Base-by-base conservation (phyloP, 768 basidiomycete genomes). In the Sporobolomyces pararoseus region DNA sequence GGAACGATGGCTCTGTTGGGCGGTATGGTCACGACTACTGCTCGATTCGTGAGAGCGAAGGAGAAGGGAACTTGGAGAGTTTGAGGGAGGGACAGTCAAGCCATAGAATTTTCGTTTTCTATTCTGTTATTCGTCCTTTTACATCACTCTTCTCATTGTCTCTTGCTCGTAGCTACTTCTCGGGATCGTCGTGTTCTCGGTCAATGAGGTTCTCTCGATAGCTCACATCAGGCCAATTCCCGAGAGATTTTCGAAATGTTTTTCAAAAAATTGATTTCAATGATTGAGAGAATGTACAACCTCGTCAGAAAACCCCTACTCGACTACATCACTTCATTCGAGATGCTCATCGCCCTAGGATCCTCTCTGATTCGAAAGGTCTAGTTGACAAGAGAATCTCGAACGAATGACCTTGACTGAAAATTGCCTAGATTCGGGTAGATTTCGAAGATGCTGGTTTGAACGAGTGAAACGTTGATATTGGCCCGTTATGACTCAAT, bases 21-120 rank as follows among this genome's bases (percentile, higher is more conserved):
- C 12, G 55, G 50, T 2, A 23, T 35, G 25, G 17, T 63, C 0
- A 58, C 50, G 17, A 17, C 37, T 2, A 9, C 12, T 2, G 68
- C 37, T 0, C 21, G 55, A 17, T 16, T 63, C 31, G 1, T 63
- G 7, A 46, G 39, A 19, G 61, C 61, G 31, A 63, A 31, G n/a
- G 47, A 59, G n/a, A 44, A 29, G 29, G 62, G 55, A 5, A 69
- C 68, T 1, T 63, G 68, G 62, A 49, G 32, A 21, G 68, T 69
- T 21, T 69, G 55, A 58, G 34, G n/a, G n/a, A n/a, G n/a, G n/a
- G n/a, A n/a, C n/a, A n/a, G n/a, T n/a, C n/a, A n/a, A n/a, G n/a
- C n/a, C n/a, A n/a, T n/a, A n/a, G n/a, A n/a, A n/a, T n/a, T n/a
- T n/a, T n/a, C n/a, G n/a, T n/a, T n/a, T n/a, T n/a, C n/a, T n/a